Conservation (phyloP, 2,329 filamentous ascomycete species). For the Pestalotiopsis sp. region DNA sequence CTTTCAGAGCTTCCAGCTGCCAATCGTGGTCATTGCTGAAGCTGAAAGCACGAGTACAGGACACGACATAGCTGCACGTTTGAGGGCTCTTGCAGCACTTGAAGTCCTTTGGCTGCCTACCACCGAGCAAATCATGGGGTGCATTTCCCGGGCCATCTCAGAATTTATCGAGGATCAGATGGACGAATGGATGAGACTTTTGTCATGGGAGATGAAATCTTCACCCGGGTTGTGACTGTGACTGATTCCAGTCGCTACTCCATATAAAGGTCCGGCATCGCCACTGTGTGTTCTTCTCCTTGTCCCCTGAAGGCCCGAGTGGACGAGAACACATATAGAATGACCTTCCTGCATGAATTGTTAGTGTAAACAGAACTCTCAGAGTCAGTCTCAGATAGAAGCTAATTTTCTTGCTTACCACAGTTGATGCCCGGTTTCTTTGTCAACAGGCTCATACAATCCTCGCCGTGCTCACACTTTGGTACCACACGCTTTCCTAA, state of each 20-base stretch:
- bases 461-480: slow-evolving; percentile 84
- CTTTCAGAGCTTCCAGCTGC: too few relatives aligned
- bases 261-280: slow-evolving; percentile 83
- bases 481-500: slow-evolving; percentile 76
- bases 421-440: slow-evolving; percentile 88
- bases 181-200: neutral
- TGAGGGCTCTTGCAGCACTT: neutral
- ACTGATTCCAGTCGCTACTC: slow-evolving; percentile 60
- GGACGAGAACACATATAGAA: slow-evolving; percentile 72
- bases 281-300: slow-evolving; percentile 85
- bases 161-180: neutral
- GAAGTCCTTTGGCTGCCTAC: neutral
- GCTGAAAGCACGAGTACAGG: neutral
- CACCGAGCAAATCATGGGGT: neutral
- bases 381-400: slow-evolving; percentile 13
- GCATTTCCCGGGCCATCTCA: neutral
- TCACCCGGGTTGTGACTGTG: slow-evolving; percentile 16
- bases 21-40: neutral
- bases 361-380: neutral
- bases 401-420: slow-evolving; percentile 47
- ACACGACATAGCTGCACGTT: neutral
- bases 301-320: slow-evolving; percentile 81
- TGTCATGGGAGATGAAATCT: too few relatives aligned
- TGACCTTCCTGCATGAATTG: slow-evolving; percentile 48
- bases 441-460: slow-evolving; percentile 80